phyloP scores from a whole-genome alignment of 169 alveolate species.

The Plasmodium chabaudi region DNA sequence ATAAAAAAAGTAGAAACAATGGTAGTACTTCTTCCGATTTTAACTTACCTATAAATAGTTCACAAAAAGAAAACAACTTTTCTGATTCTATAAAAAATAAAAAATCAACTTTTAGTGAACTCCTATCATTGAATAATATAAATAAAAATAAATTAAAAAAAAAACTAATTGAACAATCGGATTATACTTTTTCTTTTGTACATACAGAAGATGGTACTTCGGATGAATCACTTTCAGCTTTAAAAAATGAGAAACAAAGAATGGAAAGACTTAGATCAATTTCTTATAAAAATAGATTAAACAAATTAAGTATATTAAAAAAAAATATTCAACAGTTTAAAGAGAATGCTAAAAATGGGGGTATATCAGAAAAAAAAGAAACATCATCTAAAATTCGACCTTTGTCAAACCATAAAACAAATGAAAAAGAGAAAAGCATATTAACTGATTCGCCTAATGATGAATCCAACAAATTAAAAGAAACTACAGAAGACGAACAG shows the following conservation, averaged over 20 bases:
- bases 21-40: too few relatives aligned
- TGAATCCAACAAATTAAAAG: background rate
- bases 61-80: too few relatives aligned
- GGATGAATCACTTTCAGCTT: background rate
- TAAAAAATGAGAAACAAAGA: background rate
- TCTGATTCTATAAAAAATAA: too few relatives aligned
- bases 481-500: background rate
- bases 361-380: too few relatives aligned
- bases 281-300: conserved; percentile 48
- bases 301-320: conserved; percentile 11
- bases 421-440: background rate
- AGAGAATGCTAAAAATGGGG: background rate
- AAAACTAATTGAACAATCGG: too few relatives aligned
- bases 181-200: too few relatives aligned
- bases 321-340: conserved; percentile 28
- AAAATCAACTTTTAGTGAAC: too few relatives aligned
- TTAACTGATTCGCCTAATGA: background rate
- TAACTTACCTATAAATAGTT: too few relatives aligned
- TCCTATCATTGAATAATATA: too few relatives aligned
- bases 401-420: background rate
- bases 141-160: too few relatives aligned
- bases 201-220: too few relatives aligned
- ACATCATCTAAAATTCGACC: background rate
- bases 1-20: too few relatives aligned
- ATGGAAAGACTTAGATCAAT: conserved; percentile 21